Conservation (phyloP, 2,329 filamentous ascomycete species). For the Colletotrichum sojae region DNA sequence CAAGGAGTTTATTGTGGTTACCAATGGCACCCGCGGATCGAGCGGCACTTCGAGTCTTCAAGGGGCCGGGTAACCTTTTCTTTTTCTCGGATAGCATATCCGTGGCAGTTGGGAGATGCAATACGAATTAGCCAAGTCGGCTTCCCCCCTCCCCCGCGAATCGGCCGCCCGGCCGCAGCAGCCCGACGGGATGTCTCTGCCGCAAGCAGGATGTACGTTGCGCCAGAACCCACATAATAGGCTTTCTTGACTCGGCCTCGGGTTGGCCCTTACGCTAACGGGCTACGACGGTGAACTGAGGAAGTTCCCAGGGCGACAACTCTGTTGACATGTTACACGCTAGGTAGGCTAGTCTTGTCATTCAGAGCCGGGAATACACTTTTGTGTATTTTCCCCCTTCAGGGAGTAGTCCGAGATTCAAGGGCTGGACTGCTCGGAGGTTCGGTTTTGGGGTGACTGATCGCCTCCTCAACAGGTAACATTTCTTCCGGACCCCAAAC, state of each 20-base stretch:
- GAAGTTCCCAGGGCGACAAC: not conserved
- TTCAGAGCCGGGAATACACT: not conserved
- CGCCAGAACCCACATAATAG: conserved; percentile 10
- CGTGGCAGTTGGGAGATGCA: no score
- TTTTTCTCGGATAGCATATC: not conserved
- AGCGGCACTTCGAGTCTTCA: conserved; percentile 1
- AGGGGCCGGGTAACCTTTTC: conserved; percentile 6
- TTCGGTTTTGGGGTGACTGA: conserved; percentile 16
- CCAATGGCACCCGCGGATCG: not conserved
- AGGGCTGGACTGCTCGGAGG: not conserved
- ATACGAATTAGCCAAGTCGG: not conserved
- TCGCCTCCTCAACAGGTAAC: conserved; percentile 16
- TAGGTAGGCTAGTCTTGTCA: conserved; percentile 16
- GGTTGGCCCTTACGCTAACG: not conserved
- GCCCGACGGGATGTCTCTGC: not conserved
- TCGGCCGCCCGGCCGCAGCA: not conserved
- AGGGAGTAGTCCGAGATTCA: not conserved
- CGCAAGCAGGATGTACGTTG: not conserved
- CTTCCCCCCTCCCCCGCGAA: conserved; percentile 3
- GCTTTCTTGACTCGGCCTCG: conserved; percentile 17
- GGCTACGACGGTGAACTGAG: not conserved
- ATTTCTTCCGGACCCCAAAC: conserved; percentile 1
- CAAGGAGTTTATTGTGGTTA: not conserved
- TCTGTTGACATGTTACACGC: not conserved
- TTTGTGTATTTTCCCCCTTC: not conserved